Percentiles rank a stretch among this genome's conserved stretches.
Evolutionary conservation across 2,329 filamentous ascomycete species (phyloP).

Genomic region (Blastomyces percursus): DNA sequence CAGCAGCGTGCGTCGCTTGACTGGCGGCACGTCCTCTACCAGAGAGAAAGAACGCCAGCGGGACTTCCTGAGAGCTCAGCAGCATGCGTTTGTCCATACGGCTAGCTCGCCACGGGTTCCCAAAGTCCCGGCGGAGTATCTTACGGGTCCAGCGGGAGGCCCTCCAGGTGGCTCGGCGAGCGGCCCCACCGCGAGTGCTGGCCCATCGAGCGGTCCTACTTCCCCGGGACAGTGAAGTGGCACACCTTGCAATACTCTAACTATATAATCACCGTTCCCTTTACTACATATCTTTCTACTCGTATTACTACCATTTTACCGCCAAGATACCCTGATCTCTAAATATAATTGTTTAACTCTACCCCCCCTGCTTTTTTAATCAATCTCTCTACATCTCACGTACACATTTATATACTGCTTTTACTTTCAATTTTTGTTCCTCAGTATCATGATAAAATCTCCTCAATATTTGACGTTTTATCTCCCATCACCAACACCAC

Average conservation of each 20-base stretch:
- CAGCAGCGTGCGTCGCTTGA: conserved; percentile 38
- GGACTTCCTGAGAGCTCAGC: conserved; percentile 33
- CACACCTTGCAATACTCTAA: neutral
- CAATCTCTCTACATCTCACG: too few relatives aligned
- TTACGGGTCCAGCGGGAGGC: conserved; percentile 20
- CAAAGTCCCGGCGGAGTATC: conserved; percentile 39
- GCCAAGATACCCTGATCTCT: neutral
- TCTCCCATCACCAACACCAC: neutral
- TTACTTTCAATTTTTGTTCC: neutral
- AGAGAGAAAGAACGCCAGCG: conserved; percentile 37
- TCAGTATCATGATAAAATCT: neutral
- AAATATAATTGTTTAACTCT: neutral
- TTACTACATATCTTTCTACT: neutral
- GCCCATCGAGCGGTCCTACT: conserved; percentile 4
- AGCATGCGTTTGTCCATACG: conserved; percentile 30
- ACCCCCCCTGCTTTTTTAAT: neutral
- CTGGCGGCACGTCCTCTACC: conserved; percentile 31
- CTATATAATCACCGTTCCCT: neutral
- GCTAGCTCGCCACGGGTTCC: conserved; percentile 34
- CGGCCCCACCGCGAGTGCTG: neutral
- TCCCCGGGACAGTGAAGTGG: conserved; percentile 3
- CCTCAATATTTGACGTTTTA: neutral
- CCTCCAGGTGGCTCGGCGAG: conserved; percentile 4
- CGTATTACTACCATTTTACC: neutral
- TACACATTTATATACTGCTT: neutral